Base-by-base conservation (phyloP, 371 early-diverging fungal species). In the Lichtheimia corymbifera region DNA sequence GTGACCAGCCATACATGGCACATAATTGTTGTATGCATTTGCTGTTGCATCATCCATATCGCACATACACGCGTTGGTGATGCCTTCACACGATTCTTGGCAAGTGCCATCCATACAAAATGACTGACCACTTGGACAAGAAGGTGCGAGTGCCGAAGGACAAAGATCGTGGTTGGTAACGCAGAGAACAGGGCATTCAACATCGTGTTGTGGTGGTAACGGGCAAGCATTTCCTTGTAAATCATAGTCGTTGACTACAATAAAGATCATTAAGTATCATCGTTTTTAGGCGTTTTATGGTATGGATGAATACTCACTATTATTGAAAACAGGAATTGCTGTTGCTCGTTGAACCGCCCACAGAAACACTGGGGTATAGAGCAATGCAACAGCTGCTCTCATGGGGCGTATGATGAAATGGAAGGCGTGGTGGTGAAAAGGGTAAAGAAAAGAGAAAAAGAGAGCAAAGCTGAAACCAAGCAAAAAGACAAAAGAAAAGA, bases 41-140 rank as follows among this genome's bases (percentile, higher is more conserved):
- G 63, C 40, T 7, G 68, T 59, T 41, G 65, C 52, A 42, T 71
- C 72, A 35, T 35, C 35, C 35, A 35, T 35, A 41, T 67, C 71
- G 65, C 80, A 79, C 14, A 64, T 63, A 63, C 83, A 83, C 7
- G 64, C 67, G 43, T 83, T 83, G 17, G 52, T 53, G 45, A 77
- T 76, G 30, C 67, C 73, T 5, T 66, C 67, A 55, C 86, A 84
- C 4, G 72, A 67, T n/a, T 59, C 15, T 27, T 76, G 62, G 67
- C 88, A 88, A 15, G 73, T 69, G 42, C 88, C 88, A 61, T 88
- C 86, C 17, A 58, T 62, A 63, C 88, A 88, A 45, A 83, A 83
- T 18, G 45, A 50, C 45, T 68, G 66, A 6, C 82, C 86, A 17
- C 57, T 2, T 24, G 79, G 75, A 62, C 86, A 86, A 14, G 66